Conservation (phyloP, 2,329 filamentous ascomycete genomes). For the Aspergillaceae sp. region DNA sequence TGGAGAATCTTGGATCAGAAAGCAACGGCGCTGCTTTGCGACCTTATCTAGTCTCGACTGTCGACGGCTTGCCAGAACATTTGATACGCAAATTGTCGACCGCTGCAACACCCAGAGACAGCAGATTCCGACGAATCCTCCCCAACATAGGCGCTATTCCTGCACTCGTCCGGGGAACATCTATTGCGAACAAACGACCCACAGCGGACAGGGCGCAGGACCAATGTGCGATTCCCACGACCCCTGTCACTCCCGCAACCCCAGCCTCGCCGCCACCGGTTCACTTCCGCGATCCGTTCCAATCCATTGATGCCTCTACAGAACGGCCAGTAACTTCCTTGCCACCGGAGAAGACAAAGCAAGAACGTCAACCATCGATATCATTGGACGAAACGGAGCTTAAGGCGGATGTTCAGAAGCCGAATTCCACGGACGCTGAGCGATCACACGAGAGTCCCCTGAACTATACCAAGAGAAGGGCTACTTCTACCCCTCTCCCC, state of each 20-base stretch:
- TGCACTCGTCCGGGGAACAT: constrained; percentile 41
- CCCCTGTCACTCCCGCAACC: background rate
- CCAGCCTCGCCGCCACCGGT: constrained; percentile 12
- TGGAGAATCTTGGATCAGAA: constrained; percentile 8
- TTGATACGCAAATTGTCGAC: constrained; percentile 35
- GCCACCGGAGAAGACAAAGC: constrained; percentile 6
- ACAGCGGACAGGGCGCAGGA: constrained; percentile 18
- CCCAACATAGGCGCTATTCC: constrained; percentile 38
- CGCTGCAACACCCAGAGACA: constrained; percentile 25
- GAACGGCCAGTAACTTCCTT: constrained; percentile 4
- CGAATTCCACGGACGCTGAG: constrained; percentile 19
- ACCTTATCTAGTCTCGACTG: constrained; percentile 30
- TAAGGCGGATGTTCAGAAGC: constrained; percentile 12
- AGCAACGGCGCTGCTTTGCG: constrained; percentile 23
- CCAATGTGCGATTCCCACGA: constrained; percentile 5
- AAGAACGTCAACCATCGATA: constrained; percentile 8
- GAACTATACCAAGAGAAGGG: constrained; percentile 22
- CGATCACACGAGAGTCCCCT: constrained; percentile 23
- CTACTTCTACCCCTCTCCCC: constrained; percentile 21
- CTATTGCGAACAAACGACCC: constrained; percentile 19
- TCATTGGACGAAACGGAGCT: constrained; percentile 16
- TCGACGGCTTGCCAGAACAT: constrained; percentile 20
- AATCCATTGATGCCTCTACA: constrained; percentile 5
- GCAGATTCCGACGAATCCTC: constrained; percentile 36
- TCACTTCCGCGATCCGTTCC: constrained; percentile 27